Evolutionary conservation across 169 alveolate species (phyloP).

Genomic region (Plasmodium gallinaceum): DNA sequence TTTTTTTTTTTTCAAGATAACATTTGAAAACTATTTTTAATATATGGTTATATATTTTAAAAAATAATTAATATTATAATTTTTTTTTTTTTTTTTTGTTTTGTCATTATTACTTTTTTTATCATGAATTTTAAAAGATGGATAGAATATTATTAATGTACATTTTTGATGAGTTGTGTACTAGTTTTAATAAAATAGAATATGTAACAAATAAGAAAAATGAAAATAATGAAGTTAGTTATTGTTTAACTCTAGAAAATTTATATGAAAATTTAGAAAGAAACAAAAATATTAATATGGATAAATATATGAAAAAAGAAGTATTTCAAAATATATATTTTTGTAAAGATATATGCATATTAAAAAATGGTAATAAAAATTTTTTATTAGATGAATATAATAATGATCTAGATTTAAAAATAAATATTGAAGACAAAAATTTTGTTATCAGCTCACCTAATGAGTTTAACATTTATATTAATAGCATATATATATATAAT

Average conservation of each 20-base stretch:
- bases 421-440: constrained; percentile 2
- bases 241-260: constrained; percentile 55
- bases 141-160: constrained; percentile 34
- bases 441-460: constrained; percentile 15
- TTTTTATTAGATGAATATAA: constrained; percentile 23
- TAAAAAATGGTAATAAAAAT: constrained; percentile 5
- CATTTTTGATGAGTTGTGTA: constrained; percentile 58
- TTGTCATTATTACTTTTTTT: background rate
- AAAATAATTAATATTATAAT: too few species aligned
- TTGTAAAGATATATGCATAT: constrained; percentile 55
- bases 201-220: background rate
- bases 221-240: constrained; percentile 28
- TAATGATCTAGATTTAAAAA: constrained; percentile 9
- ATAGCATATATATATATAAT: constrained; percentile 67
- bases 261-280: constrained; percentile 53
- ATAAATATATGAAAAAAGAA: constrained; percentile 62
- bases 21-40: too few species aligned
- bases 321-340: constrained; percentile 27
- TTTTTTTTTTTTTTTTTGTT: too few species aligned
- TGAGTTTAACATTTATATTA: constrained; percentile 30
- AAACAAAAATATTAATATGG: constrained; percentile 63
- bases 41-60: too few species aligned
- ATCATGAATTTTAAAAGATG: constrained; percentile 13
- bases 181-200: constrained; percentile 51
- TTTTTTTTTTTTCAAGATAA: too few species aligned